These are phyloP conservation scores for Papiliotrema fonsecae DNA, from an alignment of 1,284 basidiomycete species.

Conservation along the genomic window DNA sequence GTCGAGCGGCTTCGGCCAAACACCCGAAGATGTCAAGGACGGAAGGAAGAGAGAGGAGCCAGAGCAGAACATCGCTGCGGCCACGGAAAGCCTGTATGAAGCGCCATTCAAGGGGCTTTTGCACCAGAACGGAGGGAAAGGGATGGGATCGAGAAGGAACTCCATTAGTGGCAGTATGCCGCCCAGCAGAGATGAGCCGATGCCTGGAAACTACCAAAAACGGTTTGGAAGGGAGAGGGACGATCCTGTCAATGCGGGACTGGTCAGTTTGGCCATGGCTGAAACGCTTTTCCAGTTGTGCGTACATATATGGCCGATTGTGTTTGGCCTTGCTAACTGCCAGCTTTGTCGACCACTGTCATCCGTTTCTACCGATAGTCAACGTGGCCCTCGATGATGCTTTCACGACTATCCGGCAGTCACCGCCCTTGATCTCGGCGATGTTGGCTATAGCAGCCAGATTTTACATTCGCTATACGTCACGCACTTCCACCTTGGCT, in stretches of 20 bases:
- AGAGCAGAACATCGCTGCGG: conserved; percentile 19
- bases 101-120: conserved; percentile 32
- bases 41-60: conserved; percentile 12
- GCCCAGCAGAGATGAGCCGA: no score
- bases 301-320: conserved; percentile 1
- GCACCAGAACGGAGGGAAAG: conserved; percentile 14
- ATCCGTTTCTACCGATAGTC: conserved; percentile 28
- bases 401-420: conserved; percentile 22
- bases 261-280: conserved; percentile 21
- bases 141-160: conserved; percentile 1
- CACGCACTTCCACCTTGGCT: background rate
- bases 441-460: conserved; percentile 30
- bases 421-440: conserved; percentile 27
- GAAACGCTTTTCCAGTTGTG: conserved; percentile 25
- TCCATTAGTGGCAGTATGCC: no score
- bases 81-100: conserved; percentile 21
- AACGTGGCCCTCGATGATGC: conserved; percentile 24
- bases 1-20: conserved; percentile 3
- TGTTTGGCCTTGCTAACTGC: background rate
- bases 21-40: background rate
- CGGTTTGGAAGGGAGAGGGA: conserved; percentile 18
- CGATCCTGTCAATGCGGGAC: conserved; percentile 26
- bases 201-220: conserved; percentile 8
- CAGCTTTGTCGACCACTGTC: conserved; percentile 30
- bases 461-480: conserved; percentile 22